Evolutionary conservation across 2,329 filamentous ascomycete species (phyloP).

Genomic region (Fusarium decemcellulare): DNA sequence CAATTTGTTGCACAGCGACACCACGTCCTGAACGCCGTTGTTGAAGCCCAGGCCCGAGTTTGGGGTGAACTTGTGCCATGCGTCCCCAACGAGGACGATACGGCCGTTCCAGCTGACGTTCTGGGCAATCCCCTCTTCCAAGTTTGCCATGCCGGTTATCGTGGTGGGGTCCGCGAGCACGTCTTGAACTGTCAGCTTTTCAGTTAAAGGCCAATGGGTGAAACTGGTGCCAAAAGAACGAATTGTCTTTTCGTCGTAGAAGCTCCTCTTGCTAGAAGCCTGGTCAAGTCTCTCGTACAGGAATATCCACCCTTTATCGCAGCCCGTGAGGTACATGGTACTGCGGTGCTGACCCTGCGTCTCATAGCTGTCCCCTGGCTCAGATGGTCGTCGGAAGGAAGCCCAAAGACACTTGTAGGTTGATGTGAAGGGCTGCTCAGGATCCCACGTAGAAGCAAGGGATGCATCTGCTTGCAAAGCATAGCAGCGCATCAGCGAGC

Average conservation of each 20-base stretch:
- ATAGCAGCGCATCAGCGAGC: background rate
- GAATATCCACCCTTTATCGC: constrained; percentile 50
- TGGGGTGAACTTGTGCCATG: constrained; percentile 53
- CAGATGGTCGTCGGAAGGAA: background rate
- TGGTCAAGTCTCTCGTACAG: constrained; percentile 50
- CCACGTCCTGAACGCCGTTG: background rate
- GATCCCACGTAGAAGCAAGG: background rate
- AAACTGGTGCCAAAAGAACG: background rate
- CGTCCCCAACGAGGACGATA: constrained; percentile 52
- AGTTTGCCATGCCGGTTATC: constrained; percentile 28
- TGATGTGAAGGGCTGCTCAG: background rate
- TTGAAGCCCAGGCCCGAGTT: constrained; percentile 49
- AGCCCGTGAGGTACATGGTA: constrained; percentile 48
- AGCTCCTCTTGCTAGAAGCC: constrained; percentile 28
- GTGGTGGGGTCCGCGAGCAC: background rate
- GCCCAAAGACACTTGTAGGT: constrained; percentile 10
- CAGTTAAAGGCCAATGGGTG: background rate
- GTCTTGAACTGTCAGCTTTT: background rate
- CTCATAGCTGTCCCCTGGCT: constrained; percentile 45
- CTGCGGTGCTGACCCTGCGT: constrained; percentile 46
- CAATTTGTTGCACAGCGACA: background rate
- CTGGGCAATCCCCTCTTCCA: constrained; percentile 51
- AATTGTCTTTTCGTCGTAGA: background rate
- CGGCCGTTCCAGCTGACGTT: constrained; percentile 46
- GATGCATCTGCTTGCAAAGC: background rate